Conservation (phyloP, 768 basidiomycete species). For the Mycena galericulata region DNA sequence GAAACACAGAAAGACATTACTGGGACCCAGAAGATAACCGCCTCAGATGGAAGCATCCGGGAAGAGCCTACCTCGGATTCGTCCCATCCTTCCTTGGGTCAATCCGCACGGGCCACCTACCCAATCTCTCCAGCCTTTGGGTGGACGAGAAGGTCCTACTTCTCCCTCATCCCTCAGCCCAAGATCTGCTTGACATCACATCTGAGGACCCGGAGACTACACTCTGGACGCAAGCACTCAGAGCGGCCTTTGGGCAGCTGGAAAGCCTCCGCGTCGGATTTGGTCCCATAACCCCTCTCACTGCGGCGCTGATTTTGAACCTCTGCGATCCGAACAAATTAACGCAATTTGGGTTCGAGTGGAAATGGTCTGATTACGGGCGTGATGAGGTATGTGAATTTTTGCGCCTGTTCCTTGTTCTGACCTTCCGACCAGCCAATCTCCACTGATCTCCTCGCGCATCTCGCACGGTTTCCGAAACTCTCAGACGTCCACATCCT, state of each 20-base stretch:
- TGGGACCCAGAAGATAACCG: constrained; percentile 16
- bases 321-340: constrained; percentile 13
- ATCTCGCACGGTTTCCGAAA: not conserved
- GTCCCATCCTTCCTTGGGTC: constrained; percentile 23
- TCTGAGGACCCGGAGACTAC: not conserved
- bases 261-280: not conserved
- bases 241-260: not conserved
- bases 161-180: not conserved
- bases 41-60: not conserved
- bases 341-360: constrained; percentile 25
- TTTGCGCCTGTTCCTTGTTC: not conserved
- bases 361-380: constrained; percentile 19
- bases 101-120: constrained; percentile 21
- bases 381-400: constrained; percentile 7
- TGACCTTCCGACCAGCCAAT: constrained; percentile 3
- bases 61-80: constrained; percentile 32
- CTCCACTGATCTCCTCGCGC: not conserved
- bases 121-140: constrained; percentile 36
- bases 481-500: constrained; percentile 20
- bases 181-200: not conserved
- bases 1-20: constrained; percentile 12
- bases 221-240: not conserved
- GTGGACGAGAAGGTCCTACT: constrained; percentile 33
- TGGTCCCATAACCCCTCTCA: constrained; percentile 1
- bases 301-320: not conserved